Evolutionary conservation across 306 rosid genomes (phyloP), one percentile per base, ranked within the genome.

Genomic region (Glycine latifolia): DNA sequence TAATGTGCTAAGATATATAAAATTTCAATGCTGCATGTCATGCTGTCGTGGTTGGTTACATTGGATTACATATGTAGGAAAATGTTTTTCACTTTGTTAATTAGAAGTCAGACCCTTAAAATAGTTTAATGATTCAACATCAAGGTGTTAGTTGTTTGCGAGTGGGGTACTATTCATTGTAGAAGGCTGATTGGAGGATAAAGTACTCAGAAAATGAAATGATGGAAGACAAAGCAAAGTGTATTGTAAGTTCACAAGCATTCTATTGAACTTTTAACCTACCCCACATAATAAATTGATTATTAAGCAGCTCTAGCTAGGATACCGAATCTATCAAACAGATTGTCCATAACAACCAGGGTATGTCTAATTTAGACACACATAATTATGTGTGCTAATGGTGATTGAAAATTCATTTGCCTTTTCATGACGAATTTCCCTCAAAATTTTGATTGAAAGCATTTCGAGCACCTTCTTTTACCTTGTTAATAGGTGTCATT

Each of bases 321-420:
- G 81, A 84, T 49, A 39, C 83, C 39, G 67, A 77, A 76, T 85
- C 79, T 70, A 46, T 54, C 79, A 75, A 62, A 46, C 49, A 66
- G 41, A 37, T 65, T 78, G 49, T 46, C 15, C 52, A n/a, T 15
- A 71, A 79, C 81, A 84, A 59, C 74, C 67, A 49, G 39, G 12
- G 2, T 50, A 59, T 5, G 20, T 12, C 54, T 46, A 44, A 71
- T 63, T 78, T 11, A 15, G 50, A 43, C 75, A 41, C n/a, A 16
- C 77, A 69, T 78, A 50, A 76, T 58, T 59, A 69, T 48, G 41
- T 54, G 33, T 59, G 37, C 47, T 56, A 37, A 73, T 82, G 67
- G 41, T 73, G 74, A 52, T 41, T 67, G 9, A 46, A 71, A 79
- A 79, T 58, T 41, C n/a, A 70, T 49, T 72, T 62, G 44, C 69